Evolutionary conservation across 331 rosid genomes (phyloP).

Genomic region (Erythrophleum ivorense): DNA sequence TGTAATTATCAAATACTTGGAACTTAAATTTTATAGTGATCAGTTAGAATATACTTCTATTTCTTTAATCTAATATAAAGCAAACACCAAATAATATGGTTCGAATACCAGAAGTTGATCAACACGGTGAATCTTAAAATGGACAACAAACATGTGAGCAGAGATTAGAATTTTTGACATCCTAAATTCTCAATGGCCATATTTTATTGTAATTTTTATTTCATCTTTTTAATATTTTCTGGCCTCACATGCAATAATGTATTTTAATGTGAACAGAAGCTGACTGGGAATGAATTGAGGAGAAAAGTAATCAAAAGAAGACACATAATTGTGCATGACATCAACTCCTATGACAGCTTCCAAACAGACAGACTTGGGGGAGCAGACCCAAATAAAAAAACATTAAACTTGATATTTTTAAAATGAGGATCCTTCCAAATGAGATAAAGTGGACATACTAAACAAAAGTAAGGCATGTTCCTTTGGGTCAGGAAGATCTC

Average conservation of each 20-base stretch:
- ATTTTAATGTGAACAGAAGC: constrained; percentile 34
- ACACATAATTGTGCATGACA: constrained; percentile 68
- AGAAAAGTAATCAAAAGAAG: constrained; percentile 48
- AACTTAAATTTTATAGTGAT: not conserved
- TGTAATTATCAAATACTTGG: not conserved
- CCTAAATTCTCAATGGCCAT: constrained; percentile 53
- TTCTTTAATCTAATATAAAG: not conserved
- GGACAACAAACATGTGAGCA: not conserved
- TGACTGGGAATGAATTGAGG: constrained; percentile 50
- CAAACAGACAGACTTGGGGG: constrained; percentile 58
- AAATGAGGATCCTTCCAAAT: constrained; percentile 66
- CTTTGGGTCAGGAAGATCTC: constrained; percentile 70
- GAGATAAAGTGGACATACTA: constrained; percentile 68
- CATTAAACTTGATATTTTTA: constrained; percentile 31
- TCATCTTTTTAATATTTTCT: constrained; percentile 24
- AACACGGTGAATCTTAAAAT: not conserved
- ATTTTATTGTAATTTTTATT: not conserved
- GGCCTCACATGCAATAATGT: constrained; percentile 20
- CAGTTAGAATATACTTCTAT: not conserved
- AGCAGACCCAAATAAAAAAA: constrained; percentile 38
- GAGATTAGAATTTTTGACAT: constrained; percentile 8
- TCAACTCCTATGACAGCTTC: constrained; percentile 75
- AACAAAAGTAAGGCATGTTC: constrained; percentile 72
- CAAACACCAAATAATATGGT: not conserved
- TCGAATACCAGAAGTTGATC: not conserved